Evolutionary conservation across 306 rosid species (phyloP).

Genomic region (Lablab purpureus): DNA sequence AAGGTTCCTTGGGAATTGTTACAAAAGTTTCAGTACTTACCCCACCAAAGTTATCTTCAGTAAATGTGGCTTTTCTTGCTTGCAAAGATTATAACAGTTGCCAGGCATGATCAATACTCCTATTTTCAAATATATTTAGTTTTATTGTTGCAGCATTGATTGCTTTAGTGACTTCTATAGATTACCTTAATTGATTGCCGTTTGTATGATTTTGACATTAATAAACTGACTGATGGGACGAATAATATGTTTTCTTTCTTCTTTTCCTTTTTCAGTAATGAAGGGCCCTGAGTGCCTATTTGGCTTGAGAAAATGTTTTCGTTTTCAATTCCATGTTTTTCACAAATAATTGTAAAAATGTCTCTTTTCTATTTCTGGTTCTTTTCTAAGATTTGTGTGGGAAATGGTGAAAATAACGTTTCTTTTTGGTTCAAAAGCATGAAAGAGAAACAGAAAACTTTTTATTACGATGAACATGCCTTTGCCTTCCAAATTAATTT

Average conservation of each 20-base stretch:
- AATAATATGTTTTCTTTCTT: neutral
- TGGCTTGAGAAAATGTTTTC: neutral
- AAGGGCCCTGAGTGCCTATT: neutral
- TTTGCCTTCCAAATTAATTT: slow-evolving; percentile 14
- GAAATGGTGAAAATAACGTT: neutral
- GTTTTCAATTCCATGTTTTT: neutral
- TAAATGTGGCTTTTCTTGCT: slow-evolving; percentile 86
- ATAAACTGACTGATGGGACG: slow-evolving; percentile 19
- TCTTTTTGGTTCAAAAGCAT: neutral
- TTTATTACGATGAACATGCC: neutral
- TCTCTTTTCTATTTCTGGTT: neutral
- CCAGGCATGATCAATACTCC: slow-evolving; percentile 66
- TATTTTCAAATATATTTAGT: slow-evolving; percentile 32
- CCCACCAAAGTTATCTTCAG: slow-evolving; percentile 84
- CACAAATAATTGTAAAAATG: neutral
- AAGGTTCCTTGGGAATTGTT: slow-evolving; percentile 96
- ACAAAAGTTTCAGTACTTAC: slow-evolving; percentile 94
- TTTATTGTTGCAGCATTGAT: slow-evolving; percentile 8
- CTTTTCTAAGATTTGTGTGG: neutral
- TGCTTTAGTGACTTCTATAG: slow-evolving; percentile 10
- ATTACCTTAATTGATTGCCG: slow-evolving; percentile 23
- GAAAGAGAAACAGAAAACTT: neutral
- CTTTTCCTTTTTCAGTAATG: neutral
- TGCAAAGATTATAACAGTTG: slow-evolving; percentile 83
- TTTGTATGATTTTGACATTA: slow-evolving; percentile 16